Evolutionary conservation across 164 flowering plant genomes (phyloP), one percentile per base, ranked within the genome.

Genomic region (Kingdonia uniflora): DNA sequence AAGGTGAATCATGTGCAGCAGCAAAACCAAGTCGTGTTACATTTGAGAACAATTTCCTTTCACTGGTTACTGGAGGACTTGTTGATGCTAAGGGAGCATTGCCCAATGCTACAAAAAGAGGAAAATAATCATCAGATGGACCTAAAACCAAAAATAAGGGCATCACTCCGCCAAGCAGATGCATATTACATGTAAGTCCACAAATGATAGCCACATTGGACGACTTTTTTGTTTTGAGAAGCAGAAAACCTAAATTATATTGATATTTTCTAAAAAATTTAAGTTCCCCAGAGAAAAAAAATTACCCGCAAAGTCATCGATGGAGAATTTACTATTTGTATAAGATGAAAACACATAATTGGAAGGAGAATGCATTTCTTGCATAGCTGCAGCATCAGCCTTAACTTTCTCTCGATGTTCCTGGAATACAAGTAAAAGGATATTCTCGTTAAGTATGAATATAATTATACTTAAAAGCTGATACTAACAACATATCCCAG

Each of bases 281-380:
- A 3, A 29, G 8, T 29, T 29, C 35, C 4, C 35, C n/a, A 3
- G 35, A 29, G 35, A 29, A 29, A 29, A 6, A 25, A 17, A 6
- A 55, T 62, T 76, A 85, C 96, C 97, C 78, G 82, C 85, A 74
- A 94, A 94, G 54, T 94, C 99, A 58, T 94, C 97, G 73, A 78
- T 70, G 57, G 97, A 84, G 60, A 84, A 86, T 14, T 71, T 46
- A 19, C 89, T 77, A 16, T 51, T 52, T 38, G 39, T 61, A 64
- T 48, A 65, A 39, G 70, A 70, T 26, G 71, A 57, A 17, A 61
- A 63, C 14, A 67, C 72, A 25, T 59, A 60, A 51, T 68, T 61
- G 54, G 57, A 60, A 19, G 62, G 54, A 19, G 72, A 42, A 26
- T 71, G 69, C 42, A 61, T 41, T 58, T 60, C 63, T 61, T 63